A percentile compares a stretch with the other conserved stretches of the same genome.
These are phyloP conservation scores for Monilinia polystroma DNA, from an alignment of 2,329 filamentous ascomycete genomes.

Conservation along the genomic window DNA sequence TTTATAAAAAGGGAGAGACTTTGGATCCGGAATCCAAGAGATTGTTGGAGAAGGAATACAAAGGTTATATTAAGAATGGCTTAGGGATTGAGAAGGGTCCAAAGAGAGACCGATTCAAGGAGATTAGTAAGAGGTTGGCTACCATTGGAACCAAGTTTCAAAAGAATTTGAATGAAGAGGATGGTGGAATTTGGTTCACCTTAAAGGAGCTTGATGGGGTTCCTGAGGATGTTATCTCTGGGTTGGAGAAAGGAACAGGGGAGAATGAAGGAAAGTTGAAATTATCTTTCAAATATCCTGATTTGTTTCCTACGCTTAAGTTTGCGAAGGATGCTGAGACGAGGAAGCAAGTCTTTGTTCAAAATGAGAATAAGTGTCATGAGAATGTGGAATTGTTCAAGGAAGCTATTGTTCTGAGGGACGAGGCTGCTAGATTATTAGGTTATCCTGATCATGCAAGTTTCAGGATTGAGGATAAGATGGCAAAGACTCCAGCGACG, in stretches of 20 bases:
- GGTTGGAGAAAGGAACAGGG: slow-evolving; percentile 68
- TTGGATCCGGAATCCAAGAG: slow-evolving; percentile 69
- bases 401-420: slow-evolving; percentile 71
- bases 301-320: slow-evolving; percentile 75
- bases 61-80: slow-evolving; percentile 74
- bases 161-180: slow-evolving; percentile 81
- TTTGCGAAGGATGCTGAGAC: slow-evolving; percentile 71
- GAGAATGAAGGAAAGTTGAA: slow-evolving; percentile 73
- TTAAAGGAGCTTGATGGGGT: slow-evolving; percentile 72
- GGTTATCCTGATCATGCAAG: slow-evolving; percentile 76
- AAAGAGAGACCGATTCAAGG: slow-evolving; percentile 77
- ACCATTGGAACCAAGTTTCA: slow-evolving; percentile 73
- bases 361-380: slow-evolving; percentile 72
- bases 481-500: slow-evolving; percentile 73
- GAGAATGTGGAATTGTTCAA: slow-evolving; percentile 72
- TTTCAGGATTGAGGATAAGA: slow-evolving; percentile 77
- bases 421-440: slow-evolving; percentile 73
- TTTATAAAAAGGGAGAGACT: slow-evolving; percentile 56
- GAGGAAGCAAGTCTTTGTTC: slow-evolving; percentile 66
- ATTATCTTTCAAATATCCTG: slow-evolving; percentile 80
- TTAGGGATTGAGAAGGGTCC: slow-evolving; percentile 67
- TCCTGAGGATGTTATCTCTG: slow-evolving; percentile 64
- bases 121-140: slow-evolving; percentile 77
- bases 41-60: slow-evolving; percentile 75
- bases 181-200: slow-evolving; percentile 77